Evolutionary conservation across 176 grass and related monocot species (phyloP), one percentile per base, ranked within the genome.

Genomic region (Pontederia paniculata): DNA sequence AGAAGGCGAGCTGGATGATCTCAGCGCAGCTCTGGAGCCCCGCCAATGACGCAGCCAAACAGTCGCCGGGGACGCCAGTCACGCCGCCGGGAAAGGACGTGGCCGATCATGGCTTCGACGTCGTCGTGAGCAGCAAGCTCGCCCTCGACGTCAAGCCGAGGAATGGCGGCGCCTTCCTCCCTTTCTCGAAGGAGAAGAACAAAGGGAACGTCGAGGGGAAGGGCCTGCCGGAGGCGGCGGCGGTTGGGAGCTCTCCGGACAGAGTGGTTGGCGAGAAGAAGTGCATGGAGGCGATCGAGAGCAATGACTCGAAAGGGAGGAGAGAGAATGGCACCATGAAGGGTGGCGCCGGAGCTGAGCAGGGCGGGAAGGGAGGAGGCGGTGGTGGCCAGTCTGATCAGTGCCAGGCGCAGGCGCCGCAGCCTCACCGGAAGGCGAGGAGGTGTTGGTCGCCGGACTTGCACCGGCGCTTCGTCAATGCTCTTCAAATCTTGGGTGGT

Each of bases 361-460:
- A 17, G 66, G 41, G 46, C 41, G 28, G 5, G 28, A 70, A 31
- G 67, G 66, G 47, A 70, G 66, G 47, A 55, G 78, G 59, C 50
- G 48, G 54, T 48, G 69, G 52, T 8, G 64, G 68, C 21, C 12
- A 44, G 0, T 13, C 23, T 3, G 94, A 98, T 21, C 70, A 75
- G 28, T 75, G 76, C 45, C 45, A 57, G 8, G 47, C 68, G 17
- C 18, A 67, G 0, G 16, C 66, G 20, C 50, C 67, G 17, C 87
- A 88, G 52, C 43, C 94, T 0, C 84, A 93, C 69, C 48, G 94
- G 21, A 98, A 98, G 73, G 94, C 94, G 4, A 77, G 94, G 21
- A 60, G 94, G 46, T 98, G 94, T 70, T 98, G 94, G 94, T 98
- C 94, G 46, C 94, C 94, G 59, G 94, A 98, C 66, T 70, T 98